A percentile compares a stretch with the other conserved stretches of the same genome.
These are phyloP conservation scores for Leccinum pellstonianum DNA, from an alignment of 768 basidiomycete species.

Conservation along the genomic window DNA sequence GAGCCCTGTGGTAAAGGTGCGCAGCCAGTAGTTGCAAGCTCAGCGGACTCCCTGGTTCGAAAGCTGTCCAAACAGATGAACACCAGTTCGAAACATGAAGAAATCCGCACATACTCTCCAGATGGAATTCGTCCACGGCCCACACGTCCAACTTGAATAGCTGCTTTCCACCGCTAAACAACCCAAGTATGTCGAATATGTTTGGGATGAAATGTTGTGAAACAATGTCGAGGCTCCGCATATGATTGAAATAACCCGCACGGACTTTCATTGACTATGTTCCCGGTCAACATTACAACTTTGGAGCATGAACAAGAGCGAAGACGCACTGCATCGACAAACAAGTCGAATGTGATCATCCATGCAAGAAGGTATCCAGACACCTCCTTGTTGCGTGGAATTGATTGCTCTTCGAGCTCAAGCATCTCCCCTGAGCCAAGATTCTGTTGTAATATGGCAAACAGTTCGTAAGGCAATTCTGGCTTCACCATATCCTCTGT, in stretches of 20 bases:
- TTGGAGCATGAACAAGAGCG: not conserved
- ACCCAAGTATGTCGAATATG: conserved; percentile 61
- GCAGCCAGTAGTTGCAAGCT: conserved; percentile 71
- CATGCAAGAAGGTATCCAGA: conserved; percentile 79
- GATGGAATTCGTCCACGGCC: conserved; percentile 79
- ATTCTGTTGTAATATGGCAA: conserved; percentile 57
- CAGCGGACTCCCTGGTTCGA: conserved; percentile 50
- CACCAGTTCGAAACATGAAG: not conserved
- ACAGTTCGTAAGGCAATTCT: conserved; percentile 64
- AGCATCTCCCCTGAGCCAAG: conserved; percentile 41
- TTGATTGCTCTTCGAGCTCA: conserved; percentile 41
- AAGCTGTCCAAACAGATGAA: conserved; percentile 41
- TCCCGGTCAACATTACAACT: conserved; percentile 1
- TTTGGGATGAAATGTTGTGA: conserved; percentile 64
- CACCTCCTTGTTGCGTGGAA: conserved; percentile 36
- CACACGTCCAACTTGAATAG: conserved; percentile 82
- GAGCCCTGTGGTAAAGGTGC: conserved; percentile 85
- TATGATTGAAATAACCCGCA: conserved; percentile 81
- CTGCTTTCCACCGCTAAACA: conserved; percentile 64
- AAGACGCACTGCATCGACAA: conserved; percentile 72
- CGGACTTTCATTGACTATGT: conserved; percentile 83
- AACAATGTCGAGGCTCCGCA: conserved; percentile 70
- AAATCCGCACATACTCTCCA: conserved; percentile 55
- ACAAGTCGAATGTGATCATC: conserved; percentile 88
- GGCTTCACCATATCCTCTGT: conserved; percentile 52